A percentile compares a stretch with the other conserved stretches of the same genome.
Conservation (phyloP, 306 rosid genomes). For the Glycine tomentella region DNA sequence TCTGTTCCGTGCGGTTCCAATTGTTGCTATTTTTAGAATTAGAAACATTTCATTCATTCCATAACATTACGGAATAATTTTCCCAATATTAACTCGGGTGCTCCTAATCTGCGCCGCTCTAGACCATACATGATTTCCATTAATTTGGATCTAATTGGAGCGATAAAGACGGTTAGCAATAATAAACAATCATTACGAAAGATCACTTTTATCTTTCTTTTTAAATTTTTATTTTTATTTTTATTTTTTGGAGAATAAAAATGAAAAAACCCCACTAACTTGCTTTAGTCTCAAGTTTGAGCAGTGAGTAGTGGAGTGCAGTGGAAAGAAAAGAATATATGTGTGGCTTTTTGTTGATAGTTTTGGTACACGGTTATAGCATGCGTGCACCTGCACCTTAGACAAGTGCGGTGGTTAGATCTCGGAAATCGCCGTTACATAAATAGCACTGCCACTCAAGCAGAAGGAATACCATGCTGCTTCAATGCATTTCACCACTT, state of each 20-base stretch:
- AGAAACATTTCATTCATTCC: constrained; percentile 20
- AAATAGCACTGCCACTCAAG: neutral
- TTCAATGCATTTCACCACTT: constrained; percentile 36
- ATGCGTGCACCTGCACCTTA: constrained; percentile 17
- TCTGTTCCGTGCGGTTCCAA: constrained; percentile 32
- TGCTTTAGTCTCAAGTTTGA: constrained; percentile 42
- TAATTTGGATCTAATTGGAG: constrained; percentile 54
- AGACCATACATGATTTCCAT: constrained; percentile 31
- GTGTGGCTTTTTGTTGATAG: neutral
- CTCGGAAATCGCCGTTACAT: constrained; percentile 39
- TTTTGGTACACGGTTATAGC: constrained; percentile 27
- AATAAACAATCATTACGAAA: constrained; percentile 41
- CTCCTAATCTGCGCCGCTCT: constrained; percentile 12
- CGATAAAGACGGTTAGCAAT: constrained; percentile 26
- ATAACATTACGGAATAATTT: neutral
- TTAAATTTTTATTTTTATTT: no score
- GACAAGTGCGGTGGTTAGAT: constrained; percentile 50
- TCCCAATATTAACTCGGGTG: neutral
- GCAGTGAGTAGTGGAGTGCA: constrained; percentile 30
- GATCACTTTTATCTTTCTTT: constrained; percentile 23
- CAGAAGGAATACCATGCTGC: neutral
- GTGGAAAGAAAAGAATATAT: constrained; percentile 26
- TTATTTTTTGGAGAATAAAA: neutral
- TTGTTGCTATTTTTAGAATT: constrained; percentile 9
- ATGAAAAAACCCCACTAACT: neutral